These are phyloP conservation scores for Penicillium subrubescens DNA, from an alignment of 495 filamentous ascomycete species.

Conservation along the genomic window DNA sequence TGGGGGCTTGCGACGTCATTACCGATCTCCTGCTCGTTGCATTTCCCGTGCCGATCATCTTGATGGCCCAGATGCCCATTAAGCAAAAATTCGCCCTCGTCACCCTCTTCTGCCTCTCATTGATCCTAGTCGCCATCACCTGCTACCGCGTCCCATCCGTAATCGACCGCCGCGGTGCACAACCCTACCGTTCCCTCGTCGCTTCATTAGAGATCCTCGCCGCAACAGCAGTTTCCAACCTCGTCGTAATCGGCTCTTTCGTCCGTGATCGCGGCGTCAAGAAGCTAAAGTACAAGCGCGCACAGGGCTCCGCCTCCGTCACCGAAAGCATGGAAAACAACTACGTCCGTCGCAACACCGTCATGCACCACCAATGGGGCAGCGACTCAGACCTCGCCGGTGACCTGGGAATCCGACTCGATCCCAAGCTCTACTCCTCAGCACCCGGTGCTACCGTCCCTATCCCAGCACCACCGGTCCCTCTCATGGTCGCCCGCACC, in stretches of 20 bases:
- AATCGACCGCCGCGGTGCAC: slow-evolving; percentile 60
- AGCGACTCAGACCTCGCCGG: slow-evolving; percentile 79
- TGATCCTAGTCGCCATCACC: slow-evolving; percentile 73
- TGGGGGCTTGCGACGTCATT: slow-evolving; percentile 82
- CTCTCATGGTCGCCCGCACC: slow-evolving; percentile 27
- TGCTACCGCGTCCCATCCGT: slow-evolving; percentile 76
- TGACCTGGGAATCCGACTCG: slow-evolving; percentile 67
- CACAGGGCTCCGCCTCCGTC: slow-evolving; percentile 54
- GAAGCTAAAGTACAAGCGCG: slow-evolving; percentile 68
- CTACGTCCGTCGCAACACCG: slow-evolving; percentile 49
- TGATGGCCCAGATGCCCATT: slow-evolving; percentile 67
- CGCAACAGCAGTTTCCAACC: slow-evolving; percentile 75
- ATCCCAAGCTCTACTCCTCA: slow-evolving; percentile 57
- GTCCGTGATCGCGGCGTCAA: slow-evolving; percentile 78
- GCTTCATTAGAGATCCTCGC: slow-evolving; percentile 79
- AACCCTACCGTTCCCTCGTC: slow-evolving; percentile 74
- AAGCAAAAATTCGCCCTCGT: slow-evolving; percentile 69
- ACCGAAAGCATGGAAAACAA: slow-evolving; percentile 54
- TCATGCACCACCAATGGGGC: slow-evolving; percentile 70
- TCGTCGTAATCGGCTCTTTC: slow-evolving; percentile 78
- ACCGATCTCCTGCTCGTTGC: slow-evolving; percentile 85
- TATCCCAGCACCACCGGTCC: slow-evolving; percentile 40
- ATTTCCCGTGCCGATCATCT: slow-evolving; percentile 85
- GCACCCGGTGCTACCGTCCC: background rate
- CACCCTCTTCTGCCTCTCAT: slow-evolving; percentile 77